Percentiles rank a stretch among this genome's conserved stretches.
These are phyloP conservation scores for Sungouiella blattae DNA, from an alignment of 805 yeast species.

Conservation along the genomic window DNA sequence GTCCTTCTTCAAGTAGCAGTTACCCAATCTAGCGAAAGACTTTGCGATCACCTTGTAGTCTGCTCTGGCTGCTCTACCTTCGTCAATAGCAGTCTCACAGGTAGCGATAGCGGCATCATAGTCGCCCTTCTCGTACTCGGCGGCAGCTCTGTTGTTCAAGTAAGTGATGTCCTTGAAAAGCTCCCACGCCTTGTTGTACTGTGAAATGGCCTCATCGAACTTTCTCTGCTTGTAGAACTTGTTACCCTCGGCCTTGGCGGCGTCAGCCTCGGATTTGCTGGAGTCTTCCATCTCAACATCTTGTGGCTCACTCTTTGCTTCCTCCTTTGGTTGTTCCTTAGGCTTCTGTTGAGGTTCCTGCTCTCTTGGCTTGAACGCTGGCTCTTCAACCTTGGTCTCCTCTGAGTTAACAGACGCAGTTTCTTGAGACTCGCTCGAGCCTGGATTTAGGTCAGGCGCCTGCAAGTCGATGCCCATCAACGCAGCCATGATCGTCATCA, in stretches of 20 bases:
- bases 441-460: slow-evolving; percentile 30
- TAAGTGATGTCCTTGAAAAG: slow-evolving; percentile 81
- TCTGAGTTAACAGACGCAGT: slow-evolving; percentile 1
- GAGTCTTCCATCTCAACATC: slow-evolving; percentile 32
- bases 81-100: slow-evolving; percentile 77
- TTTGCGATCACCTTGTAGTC: slow-evolving; percentile 91
- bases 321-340: not conserved
- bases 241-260: slow-evolving; percentile 82
- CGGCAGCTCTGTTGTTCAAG: slow-evolving; percentile 95
- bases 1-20: slow-evolving; percentile 68
- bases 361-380: not conserved
- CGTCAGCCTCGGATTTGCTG: slow-evolving; percentile 56
- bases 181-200: slow-evolving; percentile 85
- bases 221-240: slow-evolving; percentile 77
- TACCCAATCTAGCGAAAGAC: slow-evolving; percentile 90
- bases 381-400: not conserved
- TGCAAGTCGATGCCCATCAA: slow-evolving; percentile 78
- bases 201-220: slow-evolving; percentile 88
- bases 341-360: slow-evolving; percentile 16
- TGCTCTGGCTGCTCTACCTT: slow-evolving; percentile 85
- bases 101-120: slow-evolving; percentile 80
- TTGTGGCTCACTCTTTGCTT: slow-evolving; percentile 19
- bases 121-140: slow-evolving; percentile 94
- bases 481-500: slow-evolving; percentile 85
- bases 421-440: slow-evolving; percentile 5